Evolutionary conservation across 164 flowering plant species (phyloP), one percentile per base, ranked within the genome.

Genomic region (Sextonia rubra): DNA sequence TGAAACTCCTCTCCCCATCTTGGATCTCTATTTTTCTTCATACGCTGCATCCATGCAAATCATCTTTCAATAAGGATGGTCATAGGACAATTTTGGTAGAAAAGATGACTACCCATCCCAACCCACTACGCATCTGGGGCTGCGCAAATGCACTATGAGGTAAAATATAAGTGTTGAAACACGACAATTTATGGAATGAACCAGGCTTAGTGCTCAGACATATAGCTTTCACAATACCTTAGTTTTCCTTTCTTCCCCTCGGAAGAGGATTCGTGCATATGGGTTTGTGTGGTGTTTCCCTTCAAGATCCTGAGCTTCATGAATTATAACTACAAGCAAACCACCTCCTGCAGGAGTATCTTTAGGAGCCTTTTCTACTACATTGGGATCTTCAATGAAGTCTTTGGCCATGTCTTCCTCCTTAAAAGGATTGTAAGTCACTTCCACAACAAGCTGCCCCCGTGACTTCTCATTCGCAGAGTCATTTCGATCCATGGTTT

Each of bases 261-360:
- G 85, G 78, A 89, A 92, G 30, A 89, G 80, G 58, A 92, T 29
- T 6, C 92, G 83, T 3, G 74, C 97, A 71, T 77, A 82, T 26
- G 97, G 97, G 77, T 90, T 92, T 17, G 93, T 92, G 79, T 92
- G 97, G 81, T 92, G 87, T 83, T 92, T 90, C 56, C 97, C 97
- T 81, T 92, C 95, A 24, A 92, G 73, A 78, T 90, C 97, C 73
- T 85, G 80, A 78, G 91, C 97, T 82, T 87, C 90, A 72, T 90
- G 93, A 49, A 92, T 67, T 4, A 82, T 77, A 65, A 92, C 76
- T 3, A 87, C 91, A 78, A 92, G 92, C 85, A 89, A 58, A 70
- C 97, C 97, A 20, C 97, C 93, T 69, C 91, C 86, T 64, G 82
- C 79, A 63, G 97, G 97, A 32, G 97, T 90, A 69, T 90, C 92